Base-by-base conservation (phyloP, 1,284 basidiomycete species). In the Heliocybe sulcata region DNA sequence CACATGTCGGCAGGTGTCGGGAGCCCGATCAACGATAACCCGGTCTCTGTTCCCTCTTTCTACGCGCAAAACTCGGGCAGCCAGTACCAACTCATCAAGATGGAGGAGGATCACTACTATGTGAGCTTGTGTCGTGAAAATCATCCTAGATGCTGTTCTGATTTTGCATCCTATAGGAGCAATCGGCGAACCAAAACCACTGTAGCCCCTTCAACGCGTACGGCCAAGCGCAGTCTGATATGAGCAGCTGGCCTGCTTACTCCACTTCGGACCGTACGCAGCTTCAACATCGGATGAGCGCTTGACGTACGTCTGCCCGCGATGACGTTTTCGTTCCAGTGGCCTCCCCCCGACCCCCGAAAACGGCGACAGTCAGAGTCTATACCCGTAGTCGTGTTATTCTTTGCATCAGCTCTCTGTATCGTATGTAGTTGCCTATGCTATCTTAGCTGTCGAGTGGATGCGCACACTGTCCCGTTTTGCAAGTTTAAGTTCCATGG, bases 31-130 rank as follows among this genome's bases (percentile, higher is more conserved):
- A 31, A 49, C 27, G 47, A 29, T 25, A 31, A 31, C 12, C 12
- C 29, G 4, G 29, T 31, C 12, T 29, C 27, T 49, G 22, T 29
- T 12, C 12, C 16, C n/a, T n/a, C n/a, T 26, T 49, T 49, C 47
- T 49, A 49, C n/a, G 22, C 20, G 12, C 47, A 49, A 26, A 49
- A 67, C 56, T 54, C 63, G 51, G 58, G 71, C 25, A 65, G 69
- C 52, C 63, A 65, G 55, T 69, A 67, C 53, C 65, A 66, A 51
- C 58, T 61, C 35, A 69, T 72, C 55, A 72, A 72, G 60, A 78
- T 86, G 54, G 85, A 88, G 67, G 85, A 88, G 55, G 84, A 87
- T 35, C 70, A 75, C 57, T 84, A 84, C 58, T 68, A 69, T 58
- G 83, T 84, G 65, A 64, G 80, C 69, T 25, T 22, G 6, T 49